Evolutionary conservation across 2,329 filamentous ascomycete genomes (phyloP).

Genomic region (Furcasterigmium sp.): DNA sequence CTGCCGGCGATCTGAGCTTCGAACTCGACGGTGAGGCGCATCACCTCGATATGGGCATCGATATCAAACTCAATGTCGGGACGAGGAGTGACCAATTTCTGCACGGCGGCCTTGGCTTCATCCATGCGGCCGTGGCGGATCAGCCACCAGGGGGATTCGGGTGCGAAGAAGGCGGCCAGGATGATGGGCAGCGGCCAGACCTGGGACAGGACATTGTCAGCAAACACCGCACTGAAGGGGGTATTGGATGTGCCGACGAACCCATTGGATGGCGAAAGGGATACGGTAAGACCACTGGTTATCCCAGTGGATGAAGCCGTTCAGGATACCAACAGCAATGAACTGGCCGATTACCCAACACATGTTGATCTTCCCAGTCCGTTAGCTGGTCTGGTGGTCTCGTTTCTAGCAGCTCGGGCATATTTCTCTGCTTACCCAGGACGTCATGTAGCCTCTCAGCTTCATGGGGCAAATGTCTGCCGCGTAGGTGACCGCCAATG

Average conservation of each 20-base stretch:
- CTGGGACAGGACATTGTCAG: conserved; percentile 17
- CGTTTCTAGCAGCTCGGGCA: background rate
- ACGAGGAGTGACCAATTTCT: conserved; percentile 58
- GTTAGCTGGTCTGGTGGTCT: conserved; percentile 12
- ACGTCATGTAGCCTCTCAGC: conserved; percentile 26
- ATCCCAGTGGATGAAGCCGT: conserved; percentile 20
- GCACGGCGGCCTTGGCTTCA: conserved; percentile 60
- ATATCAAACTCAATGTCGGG: conserved; percentile 69
- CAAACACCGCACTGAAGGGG: conserved; percentile 16
- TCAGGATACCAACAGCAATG: conserved; percentile 26
- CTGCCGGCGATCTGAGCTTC: conserved; percentile 52
- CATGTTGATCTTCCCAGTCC: conserved; percentile 24
- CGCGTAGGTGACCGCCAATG: conserved; percentile 33
- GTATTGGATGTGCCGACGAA: conserved; percentile 20
- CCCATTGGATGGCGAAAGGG: conserved; percentile 36
- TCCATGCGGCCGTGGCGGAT: conserved; percentile 59
- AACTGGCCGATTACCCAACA: conserved; percentile 37
- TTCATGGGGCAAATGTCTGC: conserved; percentile 29
- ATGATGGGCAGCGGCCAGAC: conserved; percentile 39
- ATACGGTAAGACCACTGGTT: conserved; percentile 30
- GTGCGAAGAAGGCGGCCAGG: conserved; percentile 36
- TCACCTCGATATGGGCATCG: conserved; percentile 85
- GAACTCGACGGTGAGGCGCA: conserved; percentile 80
- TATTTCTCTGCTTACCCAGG: conserved; percentile 3
- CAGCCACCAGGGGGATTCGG: conserved; percentile 68